Conservation (phyloP, 139 green algal species). For the Micractinium sp. region DNA sequence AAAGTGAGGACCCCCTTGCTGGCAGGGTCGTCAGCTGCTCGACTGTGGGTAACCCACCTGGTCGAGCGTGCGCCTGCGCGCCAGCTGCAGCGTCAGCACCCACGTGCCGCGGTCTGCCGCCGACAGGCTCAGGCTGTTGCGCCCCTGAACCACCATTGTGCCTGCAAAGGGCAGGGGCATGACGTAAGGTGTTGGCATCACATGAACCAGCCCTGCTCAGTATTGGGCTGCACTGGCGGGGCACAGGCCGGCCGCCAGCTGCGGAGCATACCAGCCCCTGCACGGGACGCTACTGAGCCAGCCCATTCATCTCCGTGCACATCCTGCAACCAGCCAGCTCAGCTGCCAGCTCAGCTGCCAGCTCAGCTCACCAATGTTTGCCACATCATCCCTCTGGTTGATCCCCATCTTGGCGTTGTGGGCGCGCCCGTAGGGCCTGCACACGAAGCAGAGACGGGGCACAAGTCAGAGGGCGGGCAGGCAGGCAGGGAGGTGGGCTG, state of each 20-base stretch:
- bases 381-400: conserved; percentile 80
- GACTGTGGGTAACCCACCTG: conserved; percentile 25
- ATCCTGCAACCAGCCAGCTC: neutral
- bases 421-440: conserved; percentile 55
- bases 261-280: too few relatives aligned
- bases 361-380: conserved; percentile 49
- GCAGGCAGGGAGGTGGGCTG: neutral
- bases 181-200: too few relatives aligned
- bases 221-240: too few relatives aligned
- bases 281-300: neutral
- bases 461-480: neutral
- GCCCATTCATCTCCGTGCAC: neutral
- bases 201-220: too few relatives aligned
- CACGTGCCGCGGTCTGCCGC: conserved; percentile 45
- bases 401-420: conserved; percentile 66
- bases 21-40: too few relatives aligned
- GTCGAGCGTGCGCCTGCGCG: conserved; percentile 41
- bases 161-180: conserved; percentile 1
- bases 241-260: too few relatives aligned
- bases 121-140: conserved; percentile 49
- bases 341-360: neutral
- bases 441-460: neutral
- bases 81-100: conserved; percentile 59
- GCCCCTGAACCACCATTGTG: conserved; percentile 42
- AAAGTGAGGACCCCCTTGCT: too few relatives aligned